Evolutionary conservation across 257 asterid species (phyloP), one percentile per base, ranked within the genome.

Genomic region (Solanum tarijense): DNA sequence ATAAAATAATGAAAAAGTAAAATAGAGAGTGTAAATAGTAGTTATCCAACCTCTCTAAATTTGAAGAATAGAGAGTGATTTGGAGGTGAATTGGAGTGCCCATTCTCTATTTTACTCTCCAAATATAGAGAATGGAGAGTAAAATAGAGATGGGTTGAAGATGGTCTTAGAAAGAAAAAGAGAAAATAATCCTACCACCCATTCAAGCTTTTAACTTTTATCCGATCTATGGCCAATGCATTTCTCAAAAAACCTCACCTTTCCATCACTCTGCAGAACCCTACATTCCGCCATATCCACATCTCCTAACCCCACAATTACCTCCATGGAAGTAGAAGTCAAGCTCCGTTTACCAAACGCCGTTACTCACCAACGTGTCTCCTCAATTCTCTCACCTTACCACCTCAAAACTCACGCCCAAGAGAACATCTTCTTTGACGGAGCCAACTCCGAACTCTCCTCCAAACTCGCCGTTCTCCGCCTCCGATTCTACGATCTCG

Each of bases 401-500:
- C 98, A 92, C 92, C 89, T 92, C 91, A 93, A 89, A 88, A 96
- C 98, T 55, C 92, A 92, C 88, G 79, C 93, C 90, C 99, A 94
- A 85, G 94, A 96, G 87, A 96, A 96, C 85, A 87, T 94, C 89
- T 96, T 96, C 94, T 95, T 96, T 92, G 99, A 96, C 94, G 94
- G 95, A 35, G 90, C 91, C 91, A 88, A 90, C 74, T 87, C 93
- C 83, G 92, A 92, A 89, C 99, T 96, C 92, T 87, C 98, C 81
- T 89, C 96, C 91, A 92, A 90, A 91, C 91, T 92, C 89, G 94
- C 99, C 85, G 96, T 94, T 39, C 98, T 96, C 90, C 98, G 99
- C 87, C 89, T 96, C 92, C 99, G 99, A 90, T 96, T 96, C 95
- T 95, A 96, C 96, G 96, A 94, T 93, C 91, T 92, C 76, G 98